Base-by-base conservation (phyloP, 23 red algal genomes). In the Gracilaria gracilis region DNA sequence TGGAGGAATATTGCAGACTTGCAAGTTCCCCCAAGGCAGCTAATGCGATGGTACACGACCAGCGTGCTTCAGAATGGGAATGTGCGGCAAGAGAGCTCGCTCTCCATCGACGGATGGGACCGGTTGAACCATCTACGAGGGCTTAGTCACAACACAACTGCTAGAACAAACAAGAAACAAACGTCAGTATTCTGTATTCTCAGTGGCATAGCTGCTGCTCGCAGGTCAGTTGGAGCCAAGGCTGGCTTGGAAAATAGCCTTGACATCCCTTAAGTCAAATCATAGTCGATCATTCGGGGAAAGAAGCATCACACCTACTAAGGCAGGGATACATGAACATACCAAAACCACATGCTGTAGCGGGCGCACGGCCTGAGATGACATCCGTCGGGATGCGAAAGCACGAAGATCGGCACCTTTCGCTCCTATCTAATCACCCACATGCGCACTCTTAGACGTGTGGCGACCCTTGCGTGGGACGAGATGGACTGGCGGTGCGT, bases 401-500 rank as follows among this genome's bases (percentile, higher is more conserved):
- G 49, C 66, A 61, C 36, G 57, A 53, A 91, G n/a, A 50, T 7
- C 7, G 85, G 83, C 49, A 95, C 93, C 23, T 75, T 82, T 8
- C 49, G 47, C 15, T 58, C 51, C 85, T n/a, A n/a, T n/a, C n/a
- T n/a, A n/a, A n/a, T n/a, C n/a, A n/a, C n/a, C n/a, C n/a, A n/a
- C n/a, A n/a, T n/a, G 91, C 12, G 75, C 87, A 13, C 87, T 87
- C 67, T 79, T 80, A 23, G 71, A 80, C 15, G 93, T 95, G 93
- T 91, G 93, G 61, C 93, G 85, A 85, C 24, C n/a, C n/a, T n/a
- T n/a, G n/a, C n/a, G n/a, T n/a, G n/a, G n/a, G n/a, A n/a, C n/a
- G n/a, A n/a, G n/a, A n/a, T n/a, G n/a, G n/a, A n/a, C n/a, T n/a
- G n/a, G n/a, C n/a, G n/a, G n/a, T n/a, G n/a, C n/a, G n/a, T n/a